phyloP scores from a whole-genome alignment of 257 asterid species.

The Ilex asprella region DNA sequence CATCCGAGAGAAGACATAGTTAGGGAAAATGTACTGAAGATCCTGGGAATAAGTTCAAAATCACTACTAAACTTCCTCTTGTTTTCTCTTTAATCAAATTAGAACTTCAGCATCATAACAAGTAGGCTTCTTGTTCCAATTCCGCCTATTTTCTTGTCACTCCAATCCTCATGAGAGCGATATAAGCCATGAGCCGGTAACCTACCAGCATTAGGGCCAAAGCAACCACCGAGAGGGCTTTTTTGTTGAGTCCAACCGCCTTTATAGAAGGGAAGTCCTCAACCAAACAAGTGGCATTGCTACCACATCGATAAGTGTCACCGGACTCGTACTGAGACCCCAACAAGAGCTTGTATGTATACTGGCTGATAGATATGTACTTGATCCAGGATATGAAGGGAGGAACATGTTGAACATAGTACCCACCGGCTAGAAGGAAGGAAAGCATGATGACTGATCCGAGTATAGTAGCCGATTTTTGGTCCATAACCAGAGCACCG shows the following conservation, averaged over 20 bases:
- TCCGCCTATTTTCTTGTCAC: constrained; percentile 35
- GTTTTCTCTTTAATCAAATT: no score
- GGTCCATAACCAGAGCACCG: constrained; percentile 68
- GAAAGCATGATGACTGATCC: constrained; percentile 60
- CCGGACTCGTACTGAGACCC: constrained; percentile 39
- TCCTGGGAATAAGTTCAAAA: no score
- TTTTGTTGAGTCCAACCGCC: constrained; percentile 45
- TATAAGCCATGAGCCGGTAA: constrained; percentile 59
- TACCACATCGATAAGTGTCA: constrained; percentile 40
- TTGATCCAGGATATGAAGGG: constrained; percentile 56
- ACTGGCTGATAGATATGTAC: constrained; percentile 51
- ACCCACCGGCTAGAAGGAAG: constrained; percentile 60
- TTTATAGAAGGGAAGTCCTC: constrained; percentile 52
- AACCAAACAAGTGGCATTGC: constrained; percentile 30
- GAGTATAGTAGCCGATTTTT: constrained; percentile 41
- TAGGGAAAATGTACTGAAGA: no score
- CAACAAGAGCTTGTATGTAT: constrained; percentile 53
- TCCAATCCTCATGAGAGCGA: constrained; percentile 78
- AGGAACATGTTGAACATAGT: constrained; percentile 57
- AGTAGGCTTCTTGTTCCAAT: not conserved
- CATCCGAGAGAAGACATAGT: no score
- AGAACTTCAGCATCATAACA: not conserved
- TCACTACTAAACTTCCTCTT: no score
- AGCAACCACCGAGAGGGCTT: constrained; percentile 22
- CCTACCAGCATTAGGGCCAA: constrained; percentile 58